Conservation (phyloP, 306 rosid species). For the Ochetophila trinervis region DNA sequence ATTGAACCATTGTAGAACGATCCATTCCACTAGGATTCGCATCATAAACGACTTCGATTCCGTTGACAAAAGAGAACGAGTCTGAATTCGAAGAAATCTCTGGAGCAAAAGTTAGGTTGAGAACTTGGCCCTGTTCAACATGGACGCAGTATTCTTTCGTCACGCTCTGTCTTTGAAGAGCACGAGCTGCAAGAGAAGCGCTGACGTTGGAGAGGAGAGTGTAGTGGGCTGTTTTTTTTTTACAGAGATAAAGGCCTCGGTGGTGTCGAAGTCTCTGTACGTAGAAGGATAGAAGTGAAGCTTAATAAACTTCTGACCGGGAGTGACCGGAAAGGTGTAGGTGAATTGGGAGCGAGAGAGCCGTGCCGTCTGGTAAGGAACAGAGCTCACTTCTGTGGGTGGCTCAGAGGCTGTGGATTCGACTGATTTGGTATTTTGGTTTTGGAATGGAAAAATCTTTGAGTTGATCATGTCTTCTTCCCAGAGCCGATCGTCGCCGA, state of each 20-base stretch:
- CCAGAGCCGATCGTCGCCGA: slow-evolving; percentile 7
- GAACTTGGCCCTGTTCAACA: neutral
- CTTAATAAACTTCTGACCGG: slow-evolving; percentile 50
- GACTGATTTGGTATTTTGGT: neutral
- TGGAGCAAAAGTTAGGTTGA: slow-evolving; percentile 37
- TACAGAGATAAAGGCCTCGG: too few relatives aligned
- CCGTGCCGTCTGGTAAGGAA: slow-evolving; percentile 20
- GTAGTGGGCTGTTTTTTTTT: neutral
- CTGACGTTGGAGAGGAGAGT: slow-evolving; percentile 21
- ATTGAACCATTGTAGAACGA: too few relatives aligned
- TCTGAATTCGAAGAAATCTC: slow-evolving; percentile 9
- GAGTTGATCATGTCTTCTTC: slow-evolving; percentile 20
- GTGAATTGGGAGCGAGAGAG: slow-evolving; percentile 40
- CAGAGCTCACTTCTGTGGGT: too few relatives aligned
- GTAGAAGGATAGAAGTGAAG: slow-evolving; percentile 19
- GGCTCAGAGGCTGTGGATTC: neutral
- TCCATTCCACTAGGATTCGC: too few relatives aligned
- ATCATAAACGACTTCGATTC: slow-evolving; percentile 67
- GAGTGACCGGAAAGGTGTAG: slow-evolving; percentile 37
- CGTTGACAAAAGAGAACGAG: slow-evolving; percentile 55
- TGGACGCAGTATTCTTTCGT: neutral
- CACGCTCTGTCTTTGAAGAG: accelerated
- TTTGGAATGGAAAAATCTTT: neutral
- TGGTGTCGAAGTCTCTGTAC: too few relatives aligned
- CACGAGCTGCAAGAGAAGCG: slow-evolving; percentile 6